Evolutionary conservation across 352 stramenopile species (phyloP), one percentile per base, ranked within the genome.

Genomic region (Pythium chondricola): DNA sequence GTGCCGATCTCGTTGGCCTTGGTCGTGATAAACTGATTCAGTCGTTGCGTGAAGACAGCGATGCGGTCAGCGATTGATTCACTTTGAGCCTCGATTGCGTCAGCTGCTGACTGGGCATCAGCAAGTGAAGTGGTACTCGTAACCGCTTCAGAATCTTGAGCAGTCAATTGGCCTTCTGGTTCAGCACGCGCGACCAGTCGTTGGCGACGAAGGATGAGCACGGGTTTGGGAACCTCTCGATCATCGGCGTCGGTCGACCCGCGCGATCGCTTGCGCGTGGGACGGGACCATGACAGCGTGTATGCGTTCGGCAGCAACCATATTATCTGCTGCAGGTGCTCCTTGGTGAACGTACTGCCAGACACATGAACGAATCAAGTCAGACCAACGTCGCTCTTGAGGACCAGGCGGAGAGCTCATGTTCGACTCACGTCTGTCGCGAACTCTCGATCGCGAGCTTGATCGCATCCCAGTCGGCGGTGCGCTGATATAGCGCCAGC

Each of bases 371-470:
- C 2, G 2, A 45, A 18, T 20, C n/a, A n/a, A n/a, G n/a, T n/a
- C n/a, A n/a, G n/a, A n/a, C n/a, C n/a, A n/a, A n/a, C n/a, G n/a
- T n/a, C n/a, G n/a, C n/a, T 16, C 43, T 35, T 13, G 4, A 25
- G 6, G 14, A n/a, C n/a, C n/a, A n/a, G n/a, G n/a, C n/a, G n/a
- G n/a, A n/a, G n/a, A n/a, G n/a, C n/a, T n/a, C n/a, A n/a, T n/a
- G n/a, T n/a, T n/a, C n/a, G n/a, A 41, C 36, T 21, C 21, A 80
- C 69, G 52, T 68, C 50, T 89, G 78, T 35, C 58, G 74, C 24
- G 78, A 89, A 53, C 67, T 84, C 61, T 89, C 81, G 27, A 88
- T 60, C 1, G 81, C 63, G 29, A 56, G 71, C 45, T 87, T 85
- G 41, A 85, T 63, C 9, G 72, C 58, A 7, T 69, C 65, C 18